Evolutionary conservation across 2,329 filamentous ascomycete species (phyloP).

Genomic region (Aspergillus ruber): DNA sequence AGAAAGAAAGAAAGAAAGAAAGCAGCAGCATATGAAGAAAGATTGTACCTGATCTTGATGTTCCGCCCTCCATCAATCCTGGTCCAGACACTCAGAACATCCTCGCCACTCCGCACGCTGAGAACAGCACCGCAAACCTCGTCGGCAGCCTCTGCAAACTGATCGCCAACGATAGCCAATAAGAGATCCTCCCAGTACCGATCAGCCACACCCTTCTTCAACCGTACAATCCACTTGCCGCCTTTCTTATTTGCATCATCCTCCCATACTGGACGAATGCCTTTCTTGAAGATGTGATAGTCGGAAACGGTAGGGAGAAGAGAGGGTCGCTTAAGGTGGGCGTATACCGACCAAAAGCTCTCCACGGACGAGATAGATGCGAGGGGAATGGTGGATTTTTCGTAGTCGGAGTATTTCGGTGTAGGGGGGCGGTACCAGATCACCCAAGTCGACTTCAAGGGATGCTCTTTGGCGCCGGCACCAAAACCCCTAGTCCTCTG

Average conservation of each 20-base stretch:
- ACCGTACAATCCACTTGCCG: slow-evolving; percentile 92
- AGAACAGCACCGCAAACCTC: slow-evolving; percentile 93
- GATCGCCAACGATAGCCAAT: slow-evolving; percentile 84
- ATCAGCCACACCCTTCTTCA: slow-evolving; percentile 96
- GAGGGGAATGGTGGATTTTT: slow-evolving; percentile 87
- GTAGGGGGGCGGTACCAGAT: slow-evolving; percentile 97
- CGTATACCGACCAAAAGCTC: slow-evolving; percentile 85
- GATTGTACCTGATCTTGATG: slow-evolving; percentile 82
- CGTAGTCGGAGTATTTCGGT: slow-evolving; percentile 95
- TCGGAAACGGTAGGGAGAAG: slow-evolving; percentile 85
- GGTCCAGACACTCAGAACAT: slow-evolving; percentile 97
- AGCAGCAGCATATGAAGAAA: neutral
- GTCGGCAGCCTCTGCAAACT: slow-evolving; percentile 85
- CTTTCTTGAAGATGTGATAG: slow-evolving; percentile 96
- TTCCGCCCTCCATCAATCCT: slow-evolving; percentile 87
- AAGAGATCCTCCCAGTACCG: slow-evolving; percentile 95
- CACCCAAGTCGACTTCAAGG: slow-evolving; percentile 81
- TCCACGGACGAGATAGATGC: slow-evolving; percentile 76
- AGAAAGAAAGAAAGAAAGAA: too few relatives aligned
- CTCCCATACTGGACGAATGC: slow-evolving; percentile 95
- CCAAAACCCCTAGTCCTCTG: slow-evolving; percentile 37
- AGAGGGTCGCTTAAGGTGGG: slow-evolving; percentile 84
- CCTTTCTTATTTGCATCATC: slow-evolving; percentile 94
- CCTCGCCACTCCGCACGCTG: slow-evolving; percentile 89
- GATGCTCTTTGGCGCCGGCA: slow-evolving; percentile 44